Percentiles rank a stretch among this genome's conserved stretches.
Conservation (phyloP, 2,329 filamentous ascomycete species). For the Phoma sp. region DNA sequence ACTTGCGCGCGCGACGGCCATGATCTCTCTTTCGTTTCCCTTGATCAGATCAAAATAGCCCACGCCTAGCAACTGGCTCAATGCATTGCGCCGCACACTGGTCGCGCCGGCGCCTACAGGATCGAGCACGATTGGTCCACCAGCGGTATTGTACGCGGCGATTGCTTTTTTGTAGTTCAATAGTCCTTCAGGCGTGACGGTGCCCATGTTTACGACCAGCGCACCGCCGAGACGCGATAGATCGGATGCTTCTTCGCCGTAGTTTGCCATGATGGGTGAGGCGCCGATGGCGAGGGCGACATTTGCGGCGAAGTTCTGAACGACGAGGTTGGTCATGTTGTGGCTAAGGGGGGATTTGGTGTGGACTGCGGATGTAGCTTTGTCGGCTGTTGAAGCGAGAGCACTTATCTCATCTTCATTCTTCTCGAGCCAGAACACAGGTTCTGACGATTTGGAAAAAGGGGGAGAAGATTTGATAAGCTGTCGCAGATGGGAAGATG, state of each 20-base stretch:
- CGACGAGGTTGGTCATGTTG: conserved; percentile 97
- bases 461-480: conserved; percentile 56
- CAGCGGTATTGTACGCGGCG: conserved; percentile 78
- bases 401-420: conserved; percentile 18
- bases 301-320: conserved; percentile 94
- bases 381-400: conserved; percentile 27
- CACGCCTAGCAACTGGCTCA: conserved; percentile 71
- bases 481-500: conserved; percentile 64
- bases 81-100: conserved; percentile 70
- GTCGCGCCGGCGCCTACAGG: conserved; percentile 92
- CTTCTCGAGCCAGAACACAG: conserved; percentile 29
- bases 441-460: conserved; percentile 26
- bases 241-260: conserved; percentile 80
- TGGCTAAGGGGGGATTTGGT: conserved; percentile 76
- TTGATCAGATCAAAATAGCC: conserved; percentile 91
- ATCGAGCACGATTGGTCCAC: conserved; percentile 81
- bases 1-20: conserved; percentile 62
- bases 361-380: conserved; percentile 67
- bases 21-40: conserved; percentile 90
- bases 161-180: conserved; percentile 76
- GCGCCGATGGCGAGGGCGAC: conserved; percentile 84
- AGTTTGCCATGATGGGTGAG: conserved; percentile 93
- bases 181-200: conserved; percentile 77
- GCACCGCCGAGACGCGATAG: conserved; percentile 78
- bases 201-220: conserved; percentile 95